Evolutionary conservation across 352 stramenopile species (phyloP).

Genomic region (Phytophthora multivora): DNA sequence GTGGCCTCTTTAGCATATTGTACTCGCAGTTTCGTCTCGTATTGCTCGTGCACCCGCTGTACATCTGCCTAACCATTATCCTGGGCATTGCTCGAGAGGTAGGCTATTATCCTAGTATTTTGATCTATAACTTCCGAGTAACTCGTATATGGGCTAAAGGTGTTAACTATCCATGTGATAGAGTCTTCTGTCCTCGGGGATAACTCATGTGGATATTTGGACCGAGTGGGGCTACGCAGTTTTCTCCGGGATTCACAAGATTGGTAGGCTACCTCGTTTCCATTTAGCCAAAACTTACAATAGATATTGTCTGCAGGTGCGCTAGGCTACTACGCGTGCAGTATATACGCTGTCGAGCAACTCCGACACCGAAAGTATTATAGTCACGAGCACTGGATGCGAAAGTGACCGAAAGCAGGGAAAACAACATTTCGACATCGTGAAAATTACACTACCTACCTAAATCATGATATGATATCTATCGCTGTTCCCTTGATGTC

Average conservation of each 20-base stretch:
- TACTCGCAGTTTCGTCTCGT: conserved; percentile 57
- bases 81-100: conserved; percentile 48
- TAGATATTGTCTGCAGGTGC: conserved; percentile 36
- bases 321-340: conserved; percentile 56
- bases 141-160: not conserved
- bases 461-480: conserved; percentile 1
- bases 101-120: not conserved
- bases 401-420: conserved; percentile 16
- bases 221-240: conserved; percentile 42
- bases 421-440: not conserved
- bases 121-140: too few relatives aligned
- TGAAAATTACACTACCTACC: conserved; percentile 13
- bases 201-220: conserved; percentile 47
- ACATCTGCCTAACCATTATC: conserved; percentile 57
- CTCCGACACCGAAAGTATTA: conserved; percentile 63
- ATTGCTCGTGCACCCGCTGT: conserved; percentile 50
- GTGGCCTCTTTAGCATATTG: conserved; percentile 63
- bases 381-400: conserved; percentile 55
- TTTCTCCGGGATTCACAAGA: conserved; percentile 61
- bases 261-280: conserved; percentile 31
- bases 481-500: not conserved
- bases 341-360: conserved; percentile 53
- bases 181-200: conserved; percentile 38
- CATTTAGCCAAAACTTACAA: not conserved
- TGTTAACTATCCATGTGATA: conserved; percentile 12